A percentile compares a stretch with the other conserved stretches of the same genome.
Evolutionary conservation across 768 basidiomycete species (phyloP).

Genomic region (Suillus clintonianus): DNA sequence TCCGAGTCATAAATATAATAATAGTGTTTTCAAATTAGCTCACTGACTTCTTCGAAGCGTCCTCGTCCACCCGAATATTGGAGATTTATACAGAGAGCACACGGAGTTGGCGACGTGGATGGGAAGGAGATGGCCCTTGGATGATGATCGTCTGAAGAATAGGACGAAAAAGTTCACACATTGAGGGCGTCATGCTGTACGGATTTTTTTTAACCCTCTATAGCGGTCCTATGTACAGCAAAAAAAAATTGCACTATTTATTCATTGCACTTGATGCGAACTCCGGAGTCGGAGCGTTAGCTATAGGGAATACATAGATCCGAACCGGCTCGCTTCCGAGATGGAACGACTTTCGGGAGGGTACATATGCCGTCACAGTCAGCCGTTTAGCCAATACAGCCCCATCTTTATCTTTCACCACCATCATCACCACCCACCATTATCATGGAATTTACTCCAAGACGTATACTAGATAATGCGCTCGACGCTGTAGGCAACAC

Average conservation of each 20-base stretch:
- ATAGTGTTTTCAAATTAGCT: neutral
- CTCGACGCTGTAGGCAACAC: constrained; percentile 90
- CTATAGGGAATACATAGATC: constrained; percentile 14
- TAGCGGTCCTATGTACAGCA: too few species aligned
- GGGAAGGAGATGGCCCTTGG: constrained; percentile 57
- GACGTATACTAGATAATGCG: constrained; percentile 67
- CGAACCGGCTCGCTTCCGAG: constrained; percentile 10
- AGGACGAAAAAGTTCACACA: neutral
- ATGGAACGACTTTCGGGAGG: too few species aligned
- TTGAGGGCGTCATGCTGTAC: too few species aligned
- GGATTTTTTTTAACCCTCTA: too few species aligned
- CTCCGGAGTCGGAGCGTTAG: neutral
- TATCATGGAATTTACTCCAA: constrained; percentile 34
- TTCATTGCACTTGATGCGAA: neutral
- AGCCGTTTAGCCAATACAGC: too few species aligned
- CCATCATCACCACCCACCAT: neutral
- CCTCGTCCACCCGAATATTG: constrained; percentile 70
- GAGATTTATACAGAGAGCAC: constrained; percentile 56
- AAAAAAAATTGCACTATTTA: too few species aligned
- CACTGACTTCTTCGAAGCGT: constrained; percentile 43
- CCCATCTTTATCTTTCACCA: constrained; percentile 1
- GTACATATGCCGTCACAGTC: neutral
- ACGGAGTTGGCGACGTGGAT: constrained; percentile 69
- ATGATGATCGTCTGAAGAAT: neutral
- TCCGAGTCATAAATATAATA: neutral